Percentiles rank a stretch among this genome's conserved stretches.
Evolutionary conservation across 2,329 filamentous ascomycete genomes (phyloP).

Genomic region (Xylariales sp.): DNA sequence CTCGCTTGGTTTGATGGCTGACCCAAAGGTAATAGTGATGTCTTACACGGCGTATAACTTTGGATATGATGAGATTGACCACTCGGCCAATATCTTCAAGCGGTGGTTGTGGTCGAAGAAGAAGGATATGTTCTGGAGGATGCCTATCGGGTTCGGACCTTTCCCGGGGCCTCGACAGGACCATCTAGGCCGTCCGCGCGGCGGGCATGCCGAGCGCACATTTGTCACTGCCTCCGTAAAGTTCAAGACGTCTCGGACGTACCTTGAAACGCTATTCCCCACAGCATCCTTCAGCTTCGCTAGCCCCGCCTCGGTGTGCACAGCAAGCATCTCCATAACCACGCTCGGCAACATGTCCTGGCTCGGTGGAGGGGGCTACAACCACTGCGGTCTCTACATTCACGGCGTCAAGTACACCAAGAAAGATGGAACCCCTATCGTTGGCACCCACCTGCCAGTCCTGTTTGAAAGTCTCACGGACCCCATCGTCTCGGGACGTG

Average conservation of each 20-base stretch:
- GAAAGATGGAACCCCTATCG: conserved; percentile 39
- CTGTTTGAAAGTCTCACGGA: conserved; percentile 56
- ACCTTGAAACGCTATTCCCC: conserved; percentile 44
- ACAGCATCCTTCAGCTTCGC: conserved; percentile 35
- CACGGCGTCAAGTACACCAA: conserved; percentile 56
- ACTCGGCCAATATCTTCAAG: conserved; percentile 44
- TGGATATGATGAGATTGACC: conserved; percentile 54
- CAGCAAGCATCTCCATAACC: conserved; percentile 36
- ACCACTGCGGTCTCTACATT: conserved; percentile 54
- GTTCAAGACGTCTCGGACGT: conserved; percentile 45
- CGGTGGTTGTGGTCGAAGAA: conserved; percentile 40
- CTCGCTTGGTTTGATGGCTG: no score
- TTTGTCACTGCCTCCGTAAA: conserved; percentile 42
- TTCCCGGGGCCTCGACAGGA: conserved; percentile 39
- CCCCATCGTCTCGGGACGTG: conserved; percentile 54
- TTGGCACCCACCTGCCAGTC: conserved; percentile 51
- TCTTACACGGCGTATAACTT: conserved; percentile 47
- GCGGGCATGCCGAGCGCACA: conserved; percentile 21
- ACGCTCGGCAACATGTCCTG: conserved; percentile 50
- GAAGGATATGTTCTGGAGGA: conserved; percentile 34
- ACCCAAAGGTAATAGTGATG: conserved; percentile 23
- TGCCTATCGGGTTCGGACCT: conserved; percentile 41
- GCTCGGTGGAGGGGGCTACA: conserved; percentile 57
- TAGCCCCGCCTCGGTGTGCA: conserved; percentile 36
- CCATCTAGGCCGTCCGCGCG: conserved; percentile 15